phyloP scores from a whole-genome alignment of 1,284 basidiomycete genomes.

The Fomitopsis schrenkii region DNA sequence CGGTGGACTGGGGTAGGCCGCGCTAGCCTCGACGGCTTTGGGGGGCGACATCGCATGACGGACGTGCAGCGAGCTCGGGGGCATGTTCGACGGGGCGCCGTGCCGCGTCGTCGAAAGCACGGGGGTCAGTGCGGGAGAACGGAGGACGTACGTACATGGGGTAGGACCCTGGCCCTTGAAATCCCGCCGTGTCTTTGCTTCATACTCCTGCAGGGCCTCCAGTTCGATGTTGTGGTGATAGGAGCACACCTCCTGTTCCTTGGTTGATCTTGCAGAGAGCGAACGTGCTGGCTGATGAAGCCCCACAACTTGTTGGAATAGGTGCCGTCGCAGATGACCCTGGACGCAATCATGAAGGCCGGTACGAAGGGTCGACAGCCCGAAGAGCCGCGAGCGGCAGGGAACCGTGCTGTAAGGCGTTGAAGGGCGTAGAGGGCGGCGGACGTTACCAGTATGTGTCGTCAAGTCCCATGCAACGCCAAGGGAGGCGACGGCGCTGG shows the following conservation, averaged over 20 bases:
- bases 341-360: constrained; percentile 90
- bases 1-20: constrained; percentile 23
- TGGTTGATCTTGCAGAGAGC: constrained; percentile 89
- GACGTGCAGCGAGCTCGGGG: constrained; percentile 37
- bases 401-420: constrained; percentile 87
- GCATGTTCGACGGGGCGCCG: constrained; percentile 32
- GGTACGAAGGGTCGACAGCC: constrained; percentile 91
- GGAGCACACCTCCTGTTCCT: constrained; percentile 90
- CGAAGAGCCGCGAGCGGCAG: constrained; percentile 87
- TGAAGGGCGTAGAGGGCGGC: constrained; percentile 84
- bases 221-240: constrained; percentile 83
- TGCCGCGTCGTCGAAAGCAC: constrained; percentile 42
- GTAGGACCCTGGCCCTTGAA: constrained; percentile 50
- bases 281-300: constrained; percentile 91
- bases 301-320: constrained; percentile 97
- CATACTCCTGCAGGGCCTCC: constrained; percentile 61
- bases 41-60: constrained; percentile 37
- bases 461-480: constrained; percentile 86
- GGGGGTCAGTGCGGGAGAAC: constrained; percentile 49
- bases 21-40: constrained; percentile 17
- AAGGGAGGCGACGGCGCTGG: constrained; percentile 54
- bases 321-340: constrained; percentile 93
- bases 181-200: constrained; percentile 56
- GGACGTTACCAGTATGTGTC: constrained; percentile 80
- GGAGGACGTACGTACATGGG: constrained; percentile 56